Evolutionary conservation across 2,329 filamentous ascomycete genomes (phyloP), one percentile per base, ranked within the genome.

Genomic region (Lecanicillium sp.): DNA sequence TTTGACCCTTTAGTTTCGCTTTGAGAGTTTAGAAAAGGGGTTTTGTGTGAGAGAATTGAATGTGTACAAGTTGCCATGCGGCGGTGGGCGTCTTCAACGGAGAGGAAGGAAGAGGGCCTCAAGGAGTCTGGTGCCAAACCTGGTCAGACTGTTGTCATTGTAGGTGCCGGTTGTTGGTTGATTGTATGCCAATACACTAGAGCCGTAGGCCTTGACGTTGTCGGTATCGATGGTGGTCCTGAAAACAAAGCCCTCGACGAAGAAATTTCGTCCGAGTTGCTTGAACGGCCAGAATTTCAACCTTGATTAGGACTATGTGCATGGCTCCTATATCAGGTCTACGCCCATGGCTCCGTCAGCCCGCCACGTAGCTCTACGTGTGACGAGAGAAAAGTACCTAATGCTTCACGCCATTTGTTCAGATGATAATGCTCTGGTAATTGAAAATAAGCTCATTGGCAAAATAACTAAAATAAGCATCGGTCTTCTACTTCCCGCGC

Each of bases 331-430:
- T 48, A 89, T 95, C 47, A 85, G 88, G 68, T 79, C 78, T 33
- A 94, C 86, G 2, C 65, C 76, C 19, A 87, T 90, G 36, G 5
- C 73, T 86, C 13, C 90, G 90, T 37, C 88, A 89, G 5, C 84
- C 94, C 53, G 89, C 87, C 29, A 88, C 90, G 45, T 71, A 95
- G 48, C 72, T 95, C 32, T 78, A 95, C 44, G 89, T 90, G 45
- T 88, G 86, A 37, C 76, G 71, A 51, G 89, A 95, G 74, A 86
- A 83, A n/a, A n/a, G n/a, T n/a, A n/a, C n/a, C n/a, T n/a, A n/a
- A n/a, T n/a, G n/a, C n/a, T n/a, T n/a, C n/a, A n/a, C n/a, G 70
- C 90, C 90, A 38, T 95, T 95, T 80, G 87, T 95, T 68, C 89
- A 95, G 68, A 90, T 90, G 30, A 80, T 85, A 76, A 75, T 51